phyloP scores from a whole-genome alignment of 2,329 filamentous ascomycete species.

The Fusarium oligoseptatum region DNA sequence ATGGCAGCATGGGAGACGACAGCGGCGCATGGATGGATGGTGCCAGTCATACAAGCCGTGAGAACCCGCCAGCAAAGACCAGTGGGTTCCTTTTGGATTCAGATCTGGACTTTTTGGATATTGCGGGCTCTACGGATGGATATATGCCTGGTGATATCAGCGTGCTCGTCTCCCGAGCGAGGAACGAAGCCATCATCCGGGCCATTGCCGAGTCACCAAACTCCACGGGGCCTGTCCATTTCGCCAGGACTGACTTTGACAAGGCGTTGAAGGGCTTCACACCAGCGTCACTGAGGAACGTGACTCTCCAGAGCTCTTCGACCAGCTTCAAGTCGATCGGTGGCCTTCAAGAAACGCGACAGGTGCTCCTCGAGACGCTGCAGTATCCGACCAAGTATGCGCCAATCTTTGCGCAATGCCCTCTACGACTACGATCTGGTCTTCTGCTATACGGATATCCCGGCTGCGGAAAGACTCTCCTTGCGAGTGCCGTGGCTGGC shows the following conservation, averaged over 20 bases:
- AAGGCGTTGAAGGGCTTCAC: slow-evolving; percentile 92
- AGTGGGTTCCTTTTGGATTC: slow-evolving; percentile 80
- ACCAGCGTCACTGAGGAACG: slow-evolving; percentile 92
- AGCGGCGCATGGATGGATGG: slow-evolving; percentile 82
- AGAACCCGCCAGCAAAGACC: slow-evolving; percentile 50
- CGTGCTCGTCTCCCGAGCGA: slow-evolving; percentile 85
- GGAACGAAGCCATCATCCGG: slow-evolving; percentile 93
- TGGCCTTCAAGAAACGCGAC: slow-evolving; percentile 85
- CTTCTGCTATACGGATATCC: slow-evolving; percentile 94
- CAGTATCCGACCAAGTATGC: slow-evolving; percentile 98
- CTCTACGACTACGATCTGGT: slow-evolving; percentile 92
- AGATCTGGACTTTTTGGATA: slow-evolving; percentile 88
- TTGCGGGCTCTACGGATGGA: slow-evolving; percentile 94
- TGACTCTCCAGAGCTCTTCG: slow-evolving; percentile 91
- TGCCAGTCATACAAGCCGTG: slow-evolving; percentile 67
- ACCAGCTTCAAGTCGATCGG: slow-evolving; percentile 95
- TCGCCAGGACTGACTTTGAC: slow-evolving; percentile 83
- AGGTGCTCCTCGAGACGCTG: slow-evolving; percentile 92
- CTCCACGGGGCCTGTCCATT: slow-evolving; percentile 65
- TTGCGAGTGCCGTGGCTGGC: slow-evolving; percentile 96
- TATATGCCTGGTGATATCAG: slow-evolving; percentile 97
- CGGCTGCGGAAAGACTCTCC: slow-evolving; percentile 94
- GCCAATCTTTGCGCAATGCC: slow-evolving; percentile 96
- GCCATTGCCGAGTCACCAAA: slow-evolving; percentile 72
- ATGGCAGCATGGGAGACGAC: slow-evolving; percentile 67